Percentiles rank a stretch among this genome's conserved stretches.
These are phyloP conservation scores for Irineochytrium annulatum DNA, from an alignment of 192 early-diverging fungal species.

Conservation along the genomic window DNA sequence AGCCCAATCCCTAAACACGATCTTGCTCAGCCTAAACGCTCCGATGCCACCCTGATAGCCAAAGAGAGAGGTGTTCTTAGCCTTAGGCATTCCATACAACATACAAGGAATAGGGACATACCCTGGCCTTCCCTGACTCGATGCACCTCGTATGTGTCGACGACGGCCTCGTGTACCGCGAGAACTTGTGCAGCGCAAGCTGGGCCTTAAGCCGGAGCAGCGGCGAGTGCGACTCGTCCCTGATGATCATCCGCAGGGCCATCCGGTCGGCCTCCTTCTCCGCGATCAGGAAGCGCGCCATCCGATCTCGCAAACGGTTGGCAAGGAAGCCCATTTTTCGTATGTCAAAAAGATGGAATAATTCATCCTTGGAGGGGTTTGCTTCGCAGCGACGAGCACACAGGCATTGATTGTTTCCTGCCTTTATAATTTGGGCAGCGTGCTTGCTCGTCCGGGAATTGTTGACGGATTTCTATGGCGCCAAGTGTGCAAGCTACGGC, in stretches of 20 bases:
- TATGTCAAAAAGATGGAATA: not conserved
- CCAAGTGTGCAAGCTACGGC: too few relatives aligned
- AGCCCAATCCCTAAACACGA: conserved; percentile 43
- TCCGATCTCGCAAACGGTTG: conserved; percentile 23
- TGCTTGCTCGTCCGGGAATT: too few relatives aligned
- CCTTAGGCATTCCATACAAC: not conserved
- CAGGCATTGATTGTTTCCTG: too few relatives aligned
- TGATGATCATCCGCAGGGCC: conserved; percentile 41
- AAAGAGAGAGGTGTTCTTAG: not conserved
- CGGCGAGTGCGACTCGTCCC: conserved; percentile 27
- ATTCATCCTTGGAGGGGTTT: too few relatives aligned
- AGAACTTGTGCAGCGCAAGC: conserved; percentile 44
- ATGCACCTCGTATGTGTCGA: conserved; percentile 40
- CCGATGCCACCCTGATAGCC: conserved; percentile 29
- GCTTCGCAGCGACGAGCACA: too few relatives aligned
- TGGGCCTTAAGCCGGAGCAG: conserved; percentile 37
- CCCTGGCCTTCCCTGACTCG: conserved; percentile 41
- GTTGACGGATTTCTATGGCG: too few relatives aligned
- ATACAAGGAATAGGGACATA: conserved; percentile 13
- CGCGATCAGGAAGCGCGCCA: conserved; percentile 34
- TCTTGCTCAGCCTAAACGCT: conserved; percentile 45
- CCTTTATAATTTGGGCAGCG: too few relatives aligned
- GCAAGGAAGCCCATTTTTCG: conserved; percentile 15
- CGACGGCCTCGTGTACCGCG: conserved; percentile 38
- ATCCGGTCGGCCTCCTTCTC: conserved; percentile 34